Conservation (phyloP, 495 filamentous ascomycete genomes). For the Astrothelium subdiscretum region DNA sequence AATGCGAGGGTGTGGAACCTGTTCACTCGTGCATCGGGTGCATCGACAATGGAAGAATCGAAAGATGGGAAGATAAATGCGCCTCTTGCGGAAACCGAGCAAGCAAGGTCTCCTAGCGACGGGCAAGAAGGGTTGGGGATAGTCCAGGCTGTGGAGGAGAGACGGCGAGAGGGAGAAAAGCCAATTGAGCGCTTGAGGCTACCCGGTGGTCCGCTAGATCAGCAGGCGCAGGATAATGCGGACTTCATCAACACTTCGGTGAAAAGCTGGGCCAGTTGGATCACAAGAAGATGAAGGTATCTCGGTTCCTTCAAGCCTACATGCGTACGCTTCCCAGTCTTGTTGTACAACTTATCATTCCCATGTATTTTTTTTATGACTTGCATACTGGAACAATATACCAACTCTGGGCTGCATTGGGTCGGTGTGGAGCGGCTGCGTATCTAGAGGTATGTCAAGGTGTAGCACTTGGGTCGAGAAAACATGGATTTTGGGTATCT, state of each 20-base stretch:
- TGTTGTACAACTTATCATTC: neutral
- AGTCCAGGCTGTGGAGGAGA: conserved; percentile 15
- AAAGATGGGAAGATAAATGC: neutral
- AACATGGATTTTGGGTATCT: neutral
- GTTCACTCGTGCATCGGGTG: conserved; percentile 17
- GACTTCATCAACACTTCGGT: neutral
- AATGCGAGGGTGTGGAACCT: conserved; percentile 14
- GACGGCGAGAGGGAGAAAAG: conserved; percentile 14
- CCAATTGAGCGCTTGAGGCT: conserved; percentile 8
- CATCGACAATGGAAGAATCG: conserved; percentile 15
- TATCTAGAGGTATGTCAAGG: neutral
- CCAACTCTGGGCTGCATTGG: neutral
- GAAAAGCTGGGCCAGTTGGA: conserved; percentile 21
- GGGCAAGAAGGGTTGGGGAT: conserved; percentile 10
- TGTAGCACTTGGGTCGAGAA: neutral
- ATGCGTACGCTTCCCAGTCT: neutral
- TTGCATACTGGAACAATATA: neutral
- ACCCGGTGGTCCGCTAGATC: conserved; percentile 21
- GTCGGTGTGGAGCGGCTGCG: neutral
- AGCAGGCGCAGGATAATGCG: conserved; percentile 12
- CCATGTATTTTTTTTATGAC: neutral
- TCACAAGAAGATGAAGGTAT: conserved; percentile 11
- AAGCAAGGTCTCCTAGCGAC: conserved; percentile 9
- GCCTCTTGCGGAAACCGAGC: neutral
- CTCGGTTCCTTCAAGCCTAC: neutral